A percentile compares a stretch with the other conserved stretches of the same genome.
Evolutionary conservation across 345 rosid species (phyloP).

Genomic region (Murraya paniculata): DNA sequence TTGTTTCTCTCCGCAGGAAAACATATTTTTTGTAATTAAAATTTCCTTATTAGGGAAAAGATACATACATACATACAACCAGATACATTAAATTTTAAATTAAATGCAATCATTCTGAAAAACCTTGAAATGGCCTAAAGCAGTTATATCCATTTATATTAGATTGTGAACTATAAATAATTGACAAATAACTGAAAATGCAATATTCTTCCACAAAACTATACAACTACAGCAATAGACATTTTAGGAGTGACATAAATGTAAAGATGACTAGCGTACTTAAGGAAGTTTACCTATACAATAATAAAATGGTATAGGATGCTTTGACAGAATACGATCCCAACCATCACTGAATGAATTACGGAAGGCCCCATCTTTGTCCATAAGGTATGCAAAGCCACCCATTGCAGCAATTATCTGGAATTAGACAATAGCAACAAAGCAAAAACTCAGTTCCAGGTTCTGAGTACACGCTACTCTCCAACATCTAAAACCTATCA

Average conservation of each 20-base stretch:
- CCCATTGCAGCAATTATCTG: slow-evolving; percentile 77
- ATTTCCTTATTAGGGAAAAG: not conserved
- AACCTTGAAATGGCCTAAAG: too few species aligned
- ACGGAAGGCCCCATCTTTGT: slow-evolving; percentile 87
- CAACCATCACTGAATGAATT: slow-evolving; percentile 91
- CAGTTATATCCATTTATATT: not conserved
- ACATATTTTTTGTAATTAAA: not conserved
- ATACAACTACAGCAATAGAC: not conserved
- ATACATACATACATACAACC: not conserved
- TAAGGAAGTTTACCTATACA: slow-evolving; percentile 62
- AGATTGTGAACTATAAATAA: not conserved
- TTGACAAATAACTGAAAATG: slow-evolving; percentile 10
- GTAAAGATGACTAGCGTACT: not conserved
- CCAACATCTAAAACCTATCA: not conserved
- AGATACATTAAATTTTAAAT: not conserved
- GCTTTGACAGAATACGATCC: slow-evolving; percentile 88
- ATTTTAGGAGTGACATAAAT: not conserved
- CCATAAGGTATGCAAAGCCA: slow-evolving; percentile 84
- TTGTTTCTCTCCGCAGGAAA: not conserved
- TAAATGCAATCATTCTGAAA: not conserved
- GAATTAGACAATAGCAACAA: slow-evolving; percentile 10
- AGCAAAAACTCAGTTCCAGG: not conserved
- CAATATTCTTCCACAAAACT: slow-evolving; percentile 1
- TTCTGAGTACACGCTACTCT: not conserved
- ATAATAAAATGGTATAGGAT: slow-evolving; percentile 92